Evolutionary conservation across 495 filamentous ascomycete species (phyloP).

Genomic region (Parmelia sp.): DNA sequence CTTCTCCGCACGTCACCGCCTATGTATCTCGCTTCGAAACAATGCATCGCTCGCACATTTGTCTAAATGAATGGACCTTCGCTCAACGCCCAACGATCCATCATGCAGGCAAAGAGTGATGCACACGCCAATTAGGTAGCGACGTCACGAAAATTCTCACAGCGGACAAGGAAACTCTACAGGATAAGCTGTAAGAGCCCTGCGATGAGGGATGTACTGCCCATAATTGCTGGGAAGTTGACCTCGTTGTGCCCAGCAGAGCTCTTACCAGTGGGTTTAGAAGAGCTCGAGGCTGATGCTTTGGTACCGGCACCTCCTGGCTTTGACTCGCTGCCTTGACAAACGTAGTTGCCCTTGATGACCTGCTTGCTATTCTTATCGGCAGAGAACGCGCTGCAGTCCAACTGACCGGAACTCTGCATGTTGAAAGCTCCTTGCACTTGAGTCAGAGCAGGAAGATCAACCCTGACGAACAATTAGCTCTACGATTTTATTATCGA

Average conservation of each 20-base stretch:
- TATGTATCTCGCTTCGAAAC: slow-evolving; percentile 13
- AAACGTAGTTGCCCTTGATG: slow-evolving; percentile 60
- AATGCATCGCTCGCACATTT: slow-evolving; percentile 16
- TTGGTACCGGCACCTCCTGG: slow-evolving; percentile 42
- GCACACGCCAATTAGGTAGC: slow-evolving; percentile 1
- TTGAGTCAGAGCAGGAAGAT: slow-evolving; percentile 60
- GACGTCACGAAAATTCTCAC: background rate
- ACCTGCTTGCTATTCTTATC: slow-evolving; percentile 34
- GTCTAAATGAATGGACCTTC: slow-evolving; percentile 22
- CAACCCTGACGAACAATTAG: slow-evolving; percentile 48
- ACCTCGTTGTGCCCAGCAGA: slow-evolving; percentile 39
- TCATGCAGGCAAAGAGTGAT: slow-evolving; percentile 15
- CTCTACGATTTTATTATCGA: slow-evolving; percentile 7
- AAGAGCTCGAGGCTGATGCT: slow-evolving; percentile 28
- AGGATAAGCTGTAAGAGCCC: slow-evolving; percentile 41
- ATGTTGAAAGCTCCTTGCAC: slow-evolving; percentile 86
- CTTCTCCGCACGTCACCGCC: slow-evolving; percentile 2
- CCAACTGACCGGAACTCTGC: slow-evolving; percentile 60
- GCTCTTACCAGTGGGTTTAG: slow-evolving; percentile 32
- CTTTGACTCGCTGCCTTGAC: slow-evolving; percentile 37
- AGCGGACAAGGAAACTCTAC: slow-evolving; percentile 26
- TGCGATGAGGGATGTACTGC: slow-evolving; percentile 28
- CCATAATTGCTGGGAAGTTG: slow-evolving; percentile 38
- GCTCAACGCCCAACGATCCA: slow-evolving; percentile 17
- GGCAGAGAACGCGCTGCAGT: slow-evolving; percentile 44